Base-by-base conservation (phyloP, 352 stramenopile species). In the Pilasporangium apinafurcum region DNA sequence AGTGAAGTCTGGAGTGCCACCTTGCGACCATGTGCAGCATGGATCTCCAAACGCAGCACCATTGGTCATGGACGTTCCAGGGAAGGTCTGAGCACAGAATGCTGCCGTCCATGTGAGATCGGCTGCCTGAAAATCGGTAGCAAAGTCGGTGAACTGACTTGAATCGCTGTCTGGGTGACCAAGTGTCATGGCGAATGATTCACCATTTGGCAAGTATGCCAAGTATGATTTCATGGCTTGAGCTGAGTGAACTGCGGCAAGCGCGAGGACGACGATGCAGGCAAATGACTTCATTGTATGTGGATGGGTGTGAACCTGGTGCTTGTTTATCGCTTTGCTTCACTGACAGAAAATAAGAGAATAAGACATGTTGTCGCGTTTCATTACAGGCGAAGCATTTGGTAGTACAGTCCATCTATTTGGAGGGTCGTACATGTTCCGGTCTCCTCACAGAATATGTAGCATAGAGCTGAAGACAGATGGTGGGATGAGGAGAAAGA, bases 231-330 rank as follows among this genome's bases (percentile, higher is more conserved):
- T 28, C 30, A 52, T 32, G 18, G 36, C 56, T 5, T 86, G 65
- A 18, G 75, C 68, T 62, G 84, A 92, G 12, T 83, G 78, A 56
- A 96, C 76, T 32, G 91, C 65, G 27, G 44, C 7, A 51, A 91
- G 84, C 27, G 79, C 91, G 37, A 83, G 64, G 27, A 90, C 72
- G 37, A 93, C 60, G 21, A 89, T 49, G 90, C 58, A 32, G 63
- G n/a, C n/a, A n/a, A n/a, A n/a, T n/a, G n/a, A n/a, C n/a, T n/a
- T n/a, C n/a, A n/a, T n/a, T n/a, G n/a, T n/a, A n/a, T n/a, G n/a
- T n/a, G n/a, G n/a, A n/a, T n/a, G n/a, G n/a, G n/a, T n/a, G n/a
- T n/a, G n/a, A n/a, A n/a, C n/a, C n/a, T n/a, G n/a, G n/a, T n/a
- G n/a, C n/a, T n/a, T n/a, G n/a, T n/a, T n/a, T n/a, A n/a, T n/a